Evolutionary conservation across 1,284 basidiomycete species (phyloP).

Genomic region (Ustilago xerochloae): DNA sequence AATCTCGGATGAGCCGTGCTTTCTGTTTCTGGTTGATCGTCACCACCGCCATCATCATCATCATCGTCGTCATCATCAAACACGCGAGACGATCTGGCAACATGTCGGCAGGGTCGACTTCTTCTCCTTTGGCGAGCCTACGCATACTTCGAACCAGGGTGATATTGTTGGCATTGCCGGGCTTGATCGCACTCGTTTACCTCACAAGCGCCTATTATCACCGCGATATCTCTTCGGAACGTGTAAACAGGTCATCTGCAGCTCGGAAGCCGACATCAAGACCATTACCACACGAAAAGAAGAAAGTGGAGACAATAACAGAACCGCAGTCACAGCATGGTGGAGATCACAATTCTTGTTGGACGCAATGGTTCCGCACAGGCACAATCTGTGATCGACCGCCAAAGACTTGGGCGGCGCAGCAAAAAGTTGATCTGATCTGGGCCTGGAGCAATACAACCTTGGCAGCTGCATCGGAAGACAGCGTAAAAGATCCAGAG

Average conservation of each 20-base stretch:
- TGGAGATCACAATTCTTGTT: conserved; percentile 5
- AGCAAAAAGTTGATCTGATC: conserved; percentile 19
- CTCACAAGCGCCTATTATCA: conserved; percentile 8
- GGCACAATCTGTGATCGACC: conserved; percentile 17
- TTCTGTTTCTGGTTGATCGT: background rate
- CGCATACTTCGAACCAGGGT: conserved; percentile 11
- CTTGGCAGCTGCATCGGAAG: background rate
- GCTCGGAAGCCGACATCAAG: background rate
- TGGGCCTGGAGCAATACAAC: conserved; percentile 31
- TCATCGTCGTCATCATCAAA: background rate
- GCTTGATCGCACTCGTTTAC: conserved; percentile 15
- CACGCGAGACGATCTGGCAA: too few relatives aligned
- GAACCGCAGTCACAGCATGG: background rate
- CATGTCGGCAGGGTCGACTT: background rate
- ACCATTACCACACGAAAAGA: background rate
- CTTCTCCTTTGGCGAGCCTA: background rate
- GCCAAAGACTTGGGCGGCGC: conserved; percentile 6
- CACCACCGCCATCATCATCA: background rate
- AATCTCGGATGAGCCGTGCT: background rate
- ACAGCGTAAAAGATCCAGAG: background rate
- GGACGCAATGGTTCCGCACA: conserved; percentile 27
- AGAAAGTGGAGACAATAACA: background rate
- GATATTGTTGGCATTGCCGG: conserved; percentile 18
- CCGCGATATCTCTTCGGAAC: background rate
- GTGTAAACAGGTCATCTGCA: background rate